A percentile compares a stretch with the other conserved stretches of the same genome.
Conservation (phyloP, 805 yeast species). For the Lipomyces starkeyi region DNA sequence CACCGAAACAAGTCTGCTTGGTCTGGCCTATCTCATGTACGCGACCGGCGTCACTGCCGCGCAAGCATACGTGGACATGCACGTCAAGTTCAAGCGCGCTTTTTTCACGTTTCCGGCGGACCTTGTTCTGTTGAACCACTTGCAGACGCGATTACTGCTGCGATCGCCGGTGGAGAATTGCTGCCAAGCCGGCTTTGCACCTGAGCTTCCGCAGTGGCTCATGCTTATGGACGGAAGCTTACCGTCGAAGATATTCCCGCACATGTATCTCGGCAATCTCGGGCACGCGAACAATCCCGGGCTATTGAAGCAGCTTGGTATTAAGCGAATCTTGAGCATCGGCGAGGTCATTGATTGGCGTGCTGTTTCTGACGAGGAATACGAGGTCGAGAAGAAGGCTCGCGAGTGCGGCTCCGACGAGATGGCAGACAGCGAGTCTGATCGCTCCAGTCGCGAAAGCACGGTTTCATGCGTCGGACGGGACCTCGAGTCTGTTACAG, state of each 20-base stretch:
- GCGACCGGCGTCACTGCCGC: constrained; percentile 64
- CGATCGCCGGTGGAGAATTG: constrained; percentile 50
- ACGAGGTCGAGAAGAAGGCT: constrained; percentile 5
- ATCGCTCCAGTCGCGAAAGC: background rate
- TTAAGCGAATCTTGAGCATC: constrained; percentile 78
- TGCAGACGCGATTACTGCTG: constrained; percentile 65
- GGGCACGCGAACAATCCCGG: constrained; percentile 78
- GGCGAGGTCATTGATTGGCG: constrained; percentile 62
- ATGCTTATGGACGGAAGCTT: constrained; percentile 62
- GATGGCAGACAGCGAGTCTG: background rate
- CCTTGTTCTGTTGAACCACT: constrained; percentile 64
- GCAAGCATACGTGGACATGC: constrained; percentile 70
- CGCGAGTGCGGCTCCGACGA: background rate
- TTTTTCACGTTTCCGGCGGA: constrained; percentile 84
- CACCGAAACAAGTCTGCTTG: constrained; percentile 83
- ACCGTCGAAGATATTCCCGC: constrained; percentile 84
- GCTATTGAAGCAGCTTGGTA: constrained; percentile 67
- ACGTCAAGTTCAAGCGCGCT: constrained; percentile 70
- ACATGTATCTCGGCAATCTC: constrained; percentile 83
- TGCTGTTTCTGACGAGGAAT: constrained; percentile 16
- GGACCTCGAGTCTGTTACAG: constrained; percentile 22
- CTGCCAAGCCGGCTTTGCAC: constrained; percentile 12
- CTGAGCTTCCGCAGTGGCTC: constrained; percentile 43
- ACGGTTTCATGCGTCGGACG: background rate
- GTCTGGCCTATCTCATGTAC: constrained; percentile 73